A percentile compares a stretch with the other conserved stretches of the same genome.
Conservation (phyloP, 352 stramenopile genomes). For the Globisporangium acanthophoron region DNA sequence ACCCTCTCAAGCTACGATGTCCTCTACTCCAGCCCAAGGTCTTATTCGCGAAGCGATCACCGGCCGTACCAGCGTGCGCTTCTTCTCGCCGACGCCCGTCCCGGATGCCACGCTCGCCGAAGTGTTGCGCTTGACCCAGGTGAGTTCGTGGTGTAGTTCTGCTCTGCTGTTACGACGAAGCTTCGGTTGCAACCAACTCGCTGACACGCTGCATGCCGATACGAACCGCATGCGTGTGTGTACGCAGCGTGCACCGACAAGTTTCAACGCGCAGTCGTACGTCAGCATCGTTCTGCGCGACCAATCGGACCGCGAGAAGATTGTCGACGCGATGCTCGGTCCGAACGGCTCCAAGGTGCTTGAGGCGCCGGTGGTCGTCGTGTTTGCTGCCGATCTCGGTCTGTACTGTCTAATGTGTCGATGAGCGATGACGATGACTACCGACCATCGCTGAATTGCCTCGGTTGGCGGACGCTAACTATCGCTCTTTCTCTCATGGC, state of each 20-base stretch:
- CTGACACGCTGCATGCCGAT: too few species aligned
- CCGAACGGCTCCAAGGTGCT: slow-evolving; percentile 70
- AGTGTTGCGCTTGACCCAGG: slow-evolving; percentile 62
- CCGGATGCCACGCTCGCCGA: slow-evolving; percentile 51
- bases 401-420: neutral
- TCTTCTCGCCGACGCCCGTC: slow-evolving; percentile 20
- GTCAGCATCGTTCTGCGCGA: slow-evolving; percentile 72
- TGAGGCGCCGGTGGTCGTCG: slow-evolving; percentile 67
- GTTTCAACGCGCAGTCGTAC: slow-evolving; percentile 82
- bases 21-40: neutral
- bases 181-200: too few species aligned
- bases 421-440: too few species aligned
- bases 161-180: too few species aligned
- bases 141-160: neutral
- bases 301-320: slow-evolving; percentile 52
- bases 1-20: neutral
- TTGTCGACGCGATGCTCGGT: slow-evolving; percentile 74
- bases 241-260: slow-evolving; percentile 54
- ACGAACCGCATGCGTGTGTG: too few species aligned
- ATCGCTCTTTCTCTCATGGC: too few species aligned
- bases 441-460: too few species aligned
- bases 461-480: too few species aligned
- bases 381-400: slow-evolving; percentile 79
- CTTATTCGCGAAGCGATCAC: slow-evolving; percentile 11
- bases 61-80: slow-evolving; percentile 5